phyloP scores from a whole-genome alignment of 208 protist genomes.

The Crithidia bombi region DNA sequence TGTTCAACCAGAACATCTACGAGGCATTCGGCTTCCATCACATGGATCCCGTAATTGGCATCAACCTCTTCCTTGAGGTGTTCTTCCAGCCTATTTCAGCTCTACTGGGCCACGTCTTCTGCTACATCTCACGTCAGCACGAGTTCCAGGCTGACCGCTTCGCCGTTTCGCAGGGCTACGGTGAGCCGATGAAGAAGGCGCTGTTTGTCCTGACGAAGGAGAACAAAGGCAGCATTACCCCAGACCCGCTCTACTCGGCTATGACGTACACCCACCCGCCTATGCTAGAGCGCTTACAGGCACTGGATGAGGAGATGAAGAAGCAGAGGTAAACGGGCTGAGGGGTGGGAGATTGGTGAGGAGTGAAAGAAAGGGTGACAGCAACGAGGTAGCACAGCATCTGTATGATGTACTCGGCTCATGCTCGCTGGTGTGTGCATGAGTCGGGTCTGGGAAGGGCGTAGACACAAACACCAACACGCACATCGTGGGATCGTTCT shows the following conservation, averaged over 20 bases:
- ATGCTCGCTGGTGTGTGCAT: too few relatives aligned
- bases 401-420: too few relatives aligned
- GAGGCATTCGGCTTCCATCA: conserved; percentile 70
- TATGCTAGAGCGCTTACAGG: conserved; percentile 68
- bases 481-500: too few relatives aligned
- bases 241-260: conserved; percentile 74
- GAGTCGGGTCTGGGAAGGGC: too few relatives aligned
- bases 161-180: conserved; percentile 58
- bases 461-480: too few relatives aligned
- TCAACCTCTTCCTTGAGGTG: conserved; percentile 55
- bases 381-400: too few relatives aligned
- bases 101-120: conserved; percentile 48
- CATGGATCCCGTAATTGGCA: conserved; percentile 63
- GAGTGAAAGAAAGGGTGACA: not conserved
- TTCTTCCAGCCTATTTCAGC: conserved; percentile 48
- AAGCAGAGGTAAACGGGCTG: conserved; percentile 41
- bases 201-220: conserved; percentile 64
- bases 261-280: conserved; percentile 82
- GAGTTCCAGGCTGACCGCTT: conserved; percentile 85
- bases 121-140: conserved; percentile 37
- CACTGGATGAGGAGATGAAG: conserved; percentile 60
- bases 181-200: conserved; percentile 35
- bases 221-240: conserved; percentile 64
- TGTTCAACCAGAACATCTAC: conserved; percentile 73
- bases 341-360: not conserved